Evolutionary conservation across 129 eudicot genomes (phyloP), one percentile per base, ranked within the genome.

Genomic region (Pseudognaphalium luteoalbum): DNA sequence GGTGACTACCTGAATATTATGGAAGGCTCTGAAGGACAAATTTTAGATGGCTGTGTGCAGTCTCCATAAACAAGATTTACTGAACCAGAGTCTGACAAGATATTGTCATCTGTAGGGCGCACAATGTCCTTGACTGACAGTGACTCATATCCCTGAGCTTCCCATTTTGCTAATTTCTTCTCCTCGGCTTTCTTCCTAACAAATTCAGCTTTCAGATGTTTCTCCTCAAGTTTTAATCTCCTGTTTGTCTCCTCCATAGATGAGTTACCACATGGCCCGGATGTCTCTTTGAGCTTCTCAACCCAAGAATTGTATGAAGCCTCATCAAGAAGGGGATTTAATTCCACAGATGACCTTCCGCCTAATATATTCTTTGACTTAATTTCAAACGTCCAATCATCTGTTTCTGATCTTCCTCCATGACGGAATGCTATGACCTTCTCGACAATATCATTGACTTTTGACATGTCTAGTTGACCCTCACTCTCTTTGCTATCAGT

Each of bases 1-100:
- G 33, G 73, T 16, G 64, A 58, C 32, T 74, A 91, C 99, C 99
- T 89, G 82, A 91, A 87, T 71, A 94, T 83, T 17, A 94, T 68
- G 34, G 83, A 68, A 28, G 97, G 90, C 68, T 84, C 92, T 15
- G 88, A 82, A 34, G 97, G 89, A 83, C 81, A 85, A 75, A 73
- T 86, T 74, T 83, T 81, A 11, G 89, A 82, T 16, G 99, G 89
- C 56, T 75, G 82, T 42, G 99, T 94, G 86, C 99, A 94, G 77
- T 94, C 99, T 65, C 97, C 99, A 47, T 91, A 94, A 68, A 94
- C 97, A 81, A 89, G 89, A 73, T 83, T 86, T 56, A 94, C 96
- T 51, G 85, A 65, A 60, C 94, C 92, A 79, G 89, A 80, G 81
- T 84, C 89, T 7, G 92, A 88, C 80, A 81, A 78, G 7, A 66